Base-by-base conservation (phyloP, 371 early-diverging fungal genomes). In the Mucor saturninus region DNA sequence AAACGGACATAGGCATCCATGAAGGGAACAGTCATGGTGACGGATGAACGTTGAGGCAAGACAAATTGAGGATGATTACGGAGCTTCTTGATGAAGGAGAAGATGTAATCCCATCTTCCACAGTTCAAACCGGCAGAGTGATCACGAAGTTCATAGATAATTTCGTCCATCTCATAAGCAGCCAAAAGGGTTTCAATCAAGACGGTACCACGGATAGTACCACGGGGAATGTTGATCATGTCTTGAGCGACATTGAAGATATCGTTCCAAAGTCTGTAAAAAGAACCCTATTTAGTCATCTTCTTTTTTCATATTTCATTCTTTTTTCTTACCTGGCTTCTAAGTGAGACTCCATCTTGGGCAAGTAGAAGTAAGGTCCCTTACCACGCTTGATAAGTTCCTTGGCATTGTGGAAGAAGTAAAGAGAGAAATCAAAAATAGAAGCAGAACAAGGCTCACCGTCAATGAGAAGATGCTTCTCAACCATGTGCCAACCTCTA, bases 31-130 rank as follows among this genome's bases (percentile, higher is more conserved):
- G 94, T 93, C 98, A 98, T 98, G 64, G 89, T 84, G 37, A 97
- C 93, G 62, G 89, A 91, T 13, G 85, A 79, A 71, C 98, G 94
- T 76, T 96, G 92, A 56, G 98, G 98, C 46, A 97, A 84, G 54
- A 94, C 85, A 72, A 88, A 94, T 58, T 87, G 80, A 51, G 92
- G 88, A 73, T 94, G 80, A 74, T 90, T 85, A 56, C 96, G 89
- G 85, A 98, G 88, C 85, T 94, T 92, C 86, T 98, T 98, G 86
- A 98, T 98, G 71, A 93, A 89, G n/a, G 93, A 93, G 81, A 98
- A 98, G 76, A 98, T 98, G 87, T 98, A 97, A 82, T 98, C 98
- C 98, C 98, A 98, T 54, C 98, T 90, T 62, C 98, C 98, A 80
- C 97, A 98, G 92, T 97, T 98, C 61, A 98, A 87, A 7, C 98